A percentile compares a stretch with the other conserved stretches of the same genome.
These are phyloP conservation scores for Phytophthora ramorum DNA, from an alignment of 352 stramenopile genomes.

Conservation along the genomic window DNA sequence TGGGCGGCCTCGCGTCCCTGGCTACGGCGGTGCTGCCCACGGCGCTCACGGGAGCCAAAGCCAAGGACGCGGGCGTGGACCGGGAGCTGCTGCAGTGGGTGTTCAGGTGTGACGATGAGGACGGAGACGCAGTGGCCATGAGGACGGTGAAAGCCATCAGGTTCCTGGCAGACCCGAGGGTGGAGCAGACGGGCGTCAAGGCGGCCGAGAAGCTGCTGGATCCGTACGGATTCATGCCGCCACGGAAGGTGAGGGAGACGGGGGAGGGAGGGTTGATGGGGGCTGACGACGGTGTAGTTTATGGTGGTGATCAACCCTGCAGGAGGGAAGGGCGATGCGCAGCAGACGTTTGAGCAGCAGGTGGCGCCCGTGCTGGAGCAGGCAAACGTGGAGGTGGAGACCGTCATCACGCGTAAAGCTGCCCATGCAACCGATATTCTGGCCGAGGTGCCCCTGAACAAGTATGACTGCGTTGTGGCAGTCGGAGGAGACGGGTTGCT, in stretches of 20 bases:
- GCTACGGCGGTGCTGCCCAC: constrained; percentile 34
- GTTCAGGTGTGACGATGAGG: constrained; percentile 43
- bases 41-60: constrained; percentile 20
- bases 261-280: constrained; percentile 3
- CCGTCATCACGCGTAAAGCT: constrained; percentile 55
- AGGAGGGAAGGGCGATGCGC: constrained; percentile 58
- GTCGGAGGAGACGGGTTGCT: constrained; percentile 77
- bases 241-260: constrained; percentile 18
- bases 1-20: constrained; percentile 28
- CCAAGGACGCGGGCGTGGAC: constrained; percentile 26
- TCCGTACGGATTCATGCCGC: constrained; percentile 43
- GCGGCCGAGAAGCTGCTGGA: constrained; percentile 38
- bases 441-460: constrained; percentile 45
- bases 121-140: constrained; percentile 36
- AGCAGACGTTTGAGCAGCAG: constrained; percentile 55
- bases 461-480: constrained; percentile 71
- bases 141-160: constrained; percentile 50
- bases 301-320: constrained; percentile 77
- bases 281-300: constrained; percentile 42
- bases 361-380: constrained; percentile 64
- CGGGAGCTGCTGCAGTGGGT: constrained; percentile 55
- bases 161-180: constrained; percentile 52
- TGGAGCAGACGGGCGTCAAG: constrained; percentile 28
- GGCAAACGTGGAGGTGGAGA: constrained; percentile 63
- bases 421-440: constrained; percentile 68